A percentile compares a stretch with the other conserved stretches of the same genome.
Evolutionary conservation across 345 rosid species (phyloP).

Genomic region (Abelmoschus esculentus): DNA sequence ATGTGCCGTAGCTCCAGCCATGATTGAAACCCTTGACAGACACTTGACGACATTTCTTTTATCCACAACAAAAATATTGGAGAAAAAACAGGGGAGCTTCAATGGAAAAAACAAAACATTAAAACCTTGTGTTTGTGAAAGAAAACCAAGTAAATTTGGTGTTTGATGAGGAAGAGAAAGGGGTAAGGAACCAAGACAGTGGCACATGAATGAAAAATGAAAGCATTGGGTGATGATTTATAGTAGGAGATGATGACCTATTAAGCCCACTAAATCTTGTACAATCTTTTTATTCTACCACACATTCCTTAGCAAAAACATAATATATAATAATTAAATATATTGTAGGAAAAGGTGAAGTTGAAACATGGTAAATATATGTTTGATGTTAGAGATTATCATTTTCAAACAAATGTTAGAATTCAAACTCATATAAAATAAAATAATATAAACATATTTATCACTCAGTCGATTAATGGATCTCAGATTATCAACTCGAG

Average conservation of each 20-base stretch:
- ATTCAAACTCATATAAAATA: no score
- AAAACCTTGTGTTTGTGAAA: no score
- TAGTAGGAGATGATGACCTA: slow-evolving; percentile 12
- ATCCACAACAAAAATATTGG: neutral
- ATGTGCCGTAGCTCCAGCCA: slow-evolving; percentile 27
- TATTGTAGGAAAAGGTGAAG: no score
- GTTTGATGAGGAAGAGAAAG: neutral
- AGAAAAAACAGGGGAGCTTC: slow-evolving; percentile 16
- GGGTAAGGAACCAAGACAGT: neutral
- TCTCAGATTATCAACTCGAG: neutral
- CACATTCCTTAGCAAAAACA: neutral
- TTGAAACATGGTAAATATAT: no score
- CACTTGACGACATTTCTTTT: slow-evolving; percentile 36
- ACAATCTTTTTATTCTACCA: slow-evolving; percentile 12
- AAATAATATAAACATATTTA: no score
- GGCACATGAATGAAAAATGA: slow-evolving; percentile 24
- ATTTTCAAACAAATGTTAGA: no score
- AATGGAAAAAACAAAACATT: neutral
- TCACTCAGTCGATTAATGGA: no score
- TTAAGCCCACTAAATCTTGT: slow-evolving; percentile 16
- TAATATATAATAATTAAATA: no score
- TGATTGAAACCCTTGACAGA: slow-evolving; percentile 40
- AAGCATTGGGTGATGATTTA: slow-evolving; percentile 24
- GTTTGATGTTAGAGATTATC: no score
- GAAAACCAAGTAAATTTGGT: neutral